These are phyloP conservation scores for Voacanga thouarsii DNA, from an alignment of 257 asterid species.

Conservation along the genomic window DNA sequence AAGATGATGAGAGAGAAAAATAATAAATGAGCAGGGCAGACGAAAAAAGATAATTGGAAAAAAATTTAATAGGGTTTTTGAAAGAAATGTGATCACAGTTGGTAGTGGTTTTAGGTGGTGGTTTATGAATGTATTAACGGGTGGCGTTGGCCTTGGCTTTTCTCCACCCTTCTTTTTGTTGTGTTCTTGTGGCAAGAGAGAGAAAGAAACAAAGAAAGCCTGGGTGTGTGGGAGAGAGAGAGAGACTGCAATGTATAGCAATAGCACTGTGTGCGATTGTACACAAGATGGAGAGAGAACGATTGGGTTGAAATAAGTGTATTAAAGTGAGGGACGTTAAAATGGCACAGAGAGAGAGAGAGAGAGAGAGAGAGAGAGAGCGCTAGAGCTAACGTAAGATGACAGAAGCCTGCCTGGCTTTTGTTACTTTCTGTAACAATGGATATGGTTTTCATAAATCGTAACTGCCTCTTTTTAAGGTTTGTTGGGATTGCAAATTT, in stretches of 20 bases:
- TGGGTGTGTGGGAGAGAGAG: not conserved
- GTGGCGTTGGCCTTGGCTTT: slow-evolving; percentile 43
- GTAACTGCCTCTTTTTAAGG: slow-evolving; percentile 35
- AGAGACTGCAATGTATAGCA: not conserved
- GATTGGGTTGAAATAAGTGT: slow-evolving; percentile 11
- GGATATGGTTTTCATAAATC: slow-evolving; percentile 45
- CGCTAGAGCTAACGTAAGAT: slow-evolving; percentile 28
- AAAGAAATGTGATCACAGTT: slow-evolving; percentile 32
- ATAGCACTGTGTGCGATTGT: not conserved
- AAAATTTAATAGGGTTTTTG: slow-evolving; percentile 22
- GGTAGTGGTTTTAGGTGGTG: slow-evolving; percentile 46
- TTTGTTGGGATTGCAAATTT: slow-evolving; percentile 48
- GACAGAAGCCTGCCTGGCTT: slow-evolving; percentile 28
- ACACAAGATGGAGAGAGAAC: slow-evolving; percentile 1
- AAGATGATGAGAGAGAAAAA: slow-evolving; percentile 15
- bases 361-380: not conserved
- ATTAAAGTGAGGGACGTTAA: slow-evolving; percentile 23
- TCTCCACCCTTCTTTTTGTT: slow-evolving; percentile 32
- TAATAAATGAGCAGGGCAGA: slow-evolving; percentile 1
- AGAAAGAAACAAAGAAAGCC: not conserved
- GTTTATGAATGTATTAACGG: slow-evolving; percentile 40
- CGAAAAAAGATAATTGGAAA: not conserved
- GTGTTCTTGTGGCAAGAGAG: slow-evolving; percentile 16
- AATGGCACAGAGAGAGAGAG: not conserved
- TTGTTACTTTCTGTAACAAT: slow-evolving; percentile 33